Conservation (phyloP, 2,329 filamentous ascomycete genomes). For the Arthrocladium fulminans region DNA sequence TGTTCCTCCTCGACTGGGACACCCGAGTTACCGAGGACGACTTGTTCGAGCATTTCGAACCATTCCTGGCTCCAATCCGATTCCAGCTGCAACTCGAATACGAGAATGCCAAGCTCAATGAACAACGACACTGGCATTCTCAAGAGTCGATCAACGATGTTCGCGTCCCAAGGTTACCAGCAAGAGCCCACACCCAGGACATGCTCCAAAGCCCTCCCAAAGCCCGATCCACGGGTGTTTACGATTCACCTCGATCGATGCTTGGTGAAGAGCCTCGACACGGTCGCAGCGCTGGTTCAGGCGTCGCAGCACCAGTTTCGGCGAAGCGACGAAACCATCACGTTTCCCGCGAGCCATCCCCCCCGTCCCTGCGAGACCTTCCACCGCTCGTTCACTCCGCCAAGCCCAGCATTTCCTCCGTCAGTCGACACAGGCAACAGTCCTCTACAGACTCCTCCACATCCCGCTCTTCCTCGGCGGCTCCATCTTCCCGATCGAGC, state of each 20-base stretch:
- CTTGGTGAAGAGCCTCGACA: slow-evolving; percentile 25
- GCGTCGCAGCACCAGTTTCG: slow-evolving; percentile 16
- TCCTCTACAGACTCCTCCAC: slow-evolving; percentile 36
- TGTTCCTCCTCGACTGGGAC: slow-evolving; percentile 92
- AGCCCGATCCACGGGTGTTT: slow-evolving; percentile 21
- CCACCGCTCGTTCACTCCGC: slow-evolving; percentile 33
- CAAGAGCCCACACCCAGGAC: slow-evolving; percentile 12
- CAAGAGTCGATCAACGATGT: slow-evolving; percentile 20
- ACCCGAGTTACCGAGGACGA: slow-evolving; percentile 76
- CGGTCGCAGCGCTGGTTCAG: slow-evolving; percentile 27
- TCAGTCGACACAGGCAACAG: slow-evolving; percentile 31
- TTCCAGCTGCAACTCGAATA: slow-evolving; percentile 46
- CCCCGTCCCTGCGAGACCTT: slow-evolving; percentile 37
- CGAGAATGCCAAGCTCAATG: slow-evolving; percentile 39
- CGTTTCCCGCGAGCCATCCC: slow-evolving; percentile 31
- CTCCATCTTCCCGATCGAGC: slow-evolving; percentile 13
- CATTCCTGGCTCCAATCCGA: slow-evolving; percentile 80
- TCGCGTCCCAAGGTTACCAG: slow-evolving; percentile 13
- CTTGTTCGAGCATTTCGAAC: slow-evolving; percentile 76
- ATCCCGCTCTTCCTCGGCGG: slow-evolving; percentile 33
- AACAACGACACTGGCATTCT: slow-evolving; percentile 27
- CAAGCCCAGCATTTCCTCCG: slow-evolving; percentile 28
- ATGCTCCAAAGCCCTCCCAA: slow-evolving; percentile 14
- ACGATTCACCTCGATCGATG: slow-evolving; percentile 25
- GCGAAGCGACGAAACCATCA: slow-evolving; percentile 29